phyloP scores from a whole-genome alignment of 2,329 filamentous ascomycete species.

The Pseudogymnoascus sp. region DNA sequence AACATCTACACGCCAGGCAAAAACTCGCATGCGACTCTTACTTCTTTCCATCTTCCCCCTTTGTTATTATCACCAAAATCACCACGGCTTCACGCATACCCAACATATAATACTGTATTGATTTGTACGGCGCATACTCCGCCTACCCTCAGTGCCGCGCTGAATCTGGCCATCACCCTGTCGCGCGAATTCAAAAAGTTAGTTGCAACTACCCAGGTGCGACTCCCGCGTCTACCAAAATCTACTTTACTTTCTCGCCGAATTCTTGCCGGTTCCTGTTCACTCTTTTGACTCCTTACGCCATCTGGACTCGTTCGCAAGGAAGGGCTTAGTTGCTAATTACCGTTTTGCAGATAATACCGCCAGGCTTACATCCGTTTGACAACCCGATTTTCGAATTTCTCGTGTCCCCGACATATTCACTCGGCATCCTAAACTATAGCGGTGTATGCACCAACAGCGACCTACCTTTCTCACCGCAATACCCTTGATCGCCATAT shows the following conservation, averaged over 20 bases:
- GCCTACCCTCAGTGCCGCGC: neutral
- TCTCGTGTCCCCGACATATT: neutral
- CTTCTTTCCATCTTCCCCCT: neutral
- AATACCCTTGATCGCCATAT: neutral
- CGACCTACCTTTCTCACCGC: neutral
- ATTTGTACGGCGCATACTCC: neutral
- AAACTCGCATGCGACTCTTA: conserved; percentile 2
- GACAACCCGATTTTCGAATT: neutral
- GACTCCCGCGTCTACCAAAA: neutral
- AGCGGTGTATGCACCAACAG: neutral
- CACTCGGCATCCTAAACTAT: neutral
- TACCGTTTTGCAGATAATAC: neutral
- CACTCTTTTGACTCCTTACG: neutral
- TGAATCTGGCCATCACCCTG: neutral
- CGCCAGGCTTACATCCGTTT: neutral
- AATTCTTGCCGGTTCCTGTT: neutral
- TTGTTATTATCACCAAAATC: conserved; percentile 7
- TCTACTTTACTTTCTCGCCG: neutral
- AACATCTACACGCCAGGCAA: conserved; percentile 8
- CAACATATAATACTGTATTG: neutral
- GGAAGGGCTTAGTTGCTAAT: neutral
- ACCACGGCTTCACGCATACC: neutral
- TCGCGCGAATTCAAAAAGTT: conserved; percentile 4
- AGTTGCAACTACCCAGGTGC: neutral
- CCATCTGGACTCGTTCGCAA: neutral